Base-by-base conservation (phyloP, 805 yeast species). In the Diddensiella santjacobensis region DNA sequence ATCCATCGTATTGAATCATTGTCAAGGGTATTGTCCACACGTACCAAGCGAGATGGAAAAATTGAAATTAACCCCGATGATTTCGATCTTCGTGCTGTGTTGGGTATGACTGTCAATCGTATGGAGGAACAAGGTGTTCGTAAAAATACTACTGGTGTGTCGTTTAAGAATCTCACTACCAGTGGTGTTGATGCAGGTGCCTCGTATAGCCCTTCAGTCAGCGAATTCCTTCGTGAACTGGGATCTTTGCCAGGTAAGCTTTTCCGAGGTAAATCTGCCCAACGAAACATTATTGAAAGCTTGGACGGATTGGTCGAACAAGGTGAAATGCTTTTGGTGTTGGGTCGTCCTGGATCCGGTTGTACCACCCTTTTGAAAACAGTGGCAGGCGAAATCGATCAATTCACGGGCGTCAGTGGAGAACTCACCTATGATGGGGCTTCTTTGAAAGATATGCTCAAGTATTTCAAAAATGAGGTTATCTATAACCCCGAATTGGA, bases 321-420 rank as follows among this genome's bases (percentile, higher is more conserved):
- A 1, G 88, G 89, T 56, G 88, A 83, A 57, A 75, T 83, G 80
- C 73, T 80, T 26, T 68, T 84, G 42, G 89, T 84, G 3, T 64
- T 82, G 30, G 87, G 86, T 45, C 75, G 84, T 52, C 89, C 91
- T 1, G 89, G 91, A 57, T 83, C 91, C 22, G 93, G 93, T 41
- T 84, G 90, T 63, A 80, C 90, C 3, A 77, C 88, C 2, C 70
- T 84, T 41, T 69, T 84, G 61, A 80, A 81, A 56, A 74, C 84
- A 2, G 69, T 84, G 54, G 79, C 88, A 10, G 82, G 80, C 48
- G 80, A 78, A 54, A 74, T 75, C 18, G 66, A 68, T 50, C 67
- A 68, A 24, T 75, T 71, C 61, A 67, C 72, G 17, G 69, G 71
- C 29, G 73, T 73, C 33, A 73, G 73, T 36, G 88, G 89, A 53